Evolutionary conservation across 352 stramenopile species (phyloP), one percentile per base, ranked within the genome.

Genomic region (Plasmopara muralis): DNA sequence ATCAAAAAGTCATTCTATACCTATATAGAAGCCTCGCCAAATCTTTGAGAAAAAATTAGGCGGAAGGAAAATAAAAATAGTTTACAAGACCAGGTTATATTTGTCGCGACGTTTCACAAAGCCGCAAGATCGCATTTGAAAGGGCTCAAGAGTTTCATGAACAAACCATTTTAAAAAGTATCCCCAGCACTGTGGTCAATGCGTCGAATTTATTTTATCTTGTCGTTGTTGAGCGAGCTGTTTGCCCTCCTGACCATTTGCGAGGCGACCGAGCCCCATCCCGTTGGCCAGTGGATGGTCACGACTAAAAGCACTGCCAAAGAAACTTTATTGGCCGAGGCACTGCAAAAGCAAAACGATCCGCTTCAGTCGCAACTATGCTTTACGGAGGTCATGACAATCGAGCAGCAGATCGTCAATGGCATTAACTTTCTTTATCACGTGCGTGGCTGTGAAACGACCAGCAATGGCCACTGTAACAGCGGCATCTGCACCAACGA

Each of bases 391-490:
- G 58, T 85, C 39, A 54, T 53, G 31, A 55, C 64, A 37, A 67
- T 85, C 37, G 57, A 80, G 49, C 66, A 77, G 65, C 74, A 83
- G 60, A 73, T 85, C 53, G 74, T 85, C 43, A 73, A 80, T 43
- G 74, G 74, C 45, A 78, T 81, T 53, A 74, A 81, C 56, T 85
- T 80, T 47, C 68, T 70, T 59, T 85, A 70, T 62, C 62, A 77
- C 45, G 52, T 80, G 18, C 57, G 53, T 5, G 74, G 71, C 10
- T 85, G 74, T 39, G 53, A 62, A 35, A 43, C 70, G 10, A 39
- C 45, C 34, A 55, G 33, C 30, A 50, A 57, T 0, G 68, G 65
- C 13, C 50, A 57, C 14, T 77, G 71, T 28, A 46, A 46, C 7
- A 49, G 47, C 18, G 40, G 45, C 20, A 55, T 50, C 1, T 72